phyloP scores from a whole-genome alignment of 73 alveolate genomes.

The Tetrahymena malaccensis region DNA sequence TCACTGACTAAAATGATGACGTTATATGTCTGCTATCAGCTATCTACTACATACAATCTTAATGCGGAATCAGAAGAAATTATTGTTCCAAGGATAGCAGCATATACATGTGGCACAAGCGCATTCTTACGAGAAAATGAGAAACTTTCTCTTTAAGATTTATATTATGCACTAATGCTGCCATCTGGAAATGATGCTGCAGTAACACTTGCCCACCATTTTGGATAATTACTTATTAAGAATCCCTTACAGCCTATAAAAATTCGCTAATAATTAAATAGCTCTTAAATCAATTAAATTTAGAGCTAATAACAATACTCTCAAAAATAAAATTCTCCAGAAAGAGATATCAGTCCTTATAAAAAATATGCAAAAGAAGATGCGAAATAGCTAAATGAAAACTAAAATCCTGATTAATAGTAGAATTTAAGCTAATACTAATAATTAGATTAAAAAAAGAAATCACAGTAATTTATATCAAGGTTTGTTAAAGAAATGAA shows the following conservation, averaged over 20 bases:
- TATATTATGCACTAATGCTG: constrained; percentile 61
- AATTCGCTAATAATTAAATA: neutral
- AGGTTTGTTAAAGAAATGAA: constrained; percentile 48
- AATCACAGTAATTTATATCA: neutral
- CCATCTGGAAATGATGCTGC: constrained; percentile 86
- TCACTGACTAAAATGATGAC: constrained; percentile 70
- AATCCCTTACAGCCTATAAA: neutral
- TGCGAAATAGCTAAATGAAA: neutral
- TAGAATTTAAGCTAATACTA: neutral
- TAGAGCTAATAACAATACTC: neutral
- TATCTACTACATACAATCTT: constrained; percentile 24
- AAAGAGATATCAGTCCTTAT: neutral
- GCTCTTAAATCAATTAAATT: neutral
- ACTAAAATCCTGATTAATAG: neutral
- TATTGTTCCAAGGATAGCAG: constrained; percentile 54
- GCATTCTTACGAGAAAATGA: constrained; percentile 49
- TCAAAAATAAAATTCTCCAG: neutral
- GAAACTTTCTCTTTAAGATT: constrained; percentile 34
- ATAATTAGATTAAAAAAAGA: neutral
- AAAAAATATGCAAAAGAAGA: neutral
- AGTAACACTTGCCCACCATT: constrained; percentile 41
- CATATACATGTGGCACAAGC: constrained; percentile 53
- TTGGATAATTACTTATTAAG: constrained; percentile 11
- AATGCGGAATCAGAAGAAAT: constrained; percentile 36
- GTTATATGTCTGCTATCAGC: constrained; percentile 25